Base-by-base conservation (phyloP, 2,329 filamentous ascomycete species). In the Tolypocladium cylindrosporum region DNA sequence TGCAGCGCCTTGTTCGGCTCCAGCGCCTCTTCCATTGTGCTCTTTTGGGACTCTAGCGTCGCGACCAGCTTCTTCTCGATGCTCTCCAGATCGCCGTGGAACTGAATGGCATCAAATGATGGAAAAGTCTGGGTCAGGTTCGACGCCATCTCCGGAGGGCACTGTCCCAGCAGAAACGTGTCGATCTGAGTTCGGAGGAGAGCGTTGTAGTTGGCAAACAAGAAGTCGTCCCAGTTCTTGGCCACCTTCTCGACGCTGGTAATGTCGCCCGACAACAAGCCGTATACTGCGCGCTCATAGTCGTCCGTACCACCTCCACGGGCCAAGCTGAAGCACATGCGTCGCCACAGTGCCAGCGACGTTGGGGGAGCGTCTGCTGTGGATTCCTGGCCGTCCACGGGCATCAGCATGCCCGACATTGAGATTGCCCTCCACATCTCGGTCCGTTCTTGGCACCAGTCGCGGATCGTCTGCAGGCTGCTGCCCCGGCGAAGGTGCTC, bases 201-300 rank as follows among this genome's bases (percentile, higher is more conserved):
- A n/a, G 89, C 86, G 67, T 95, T 97, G 76, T 94, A 94, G 69
- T 92, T 86, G 41, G 88, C 86, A 71, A 94, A 96, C 21, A 97
- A 79, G 65, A 87, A 85, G 67, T 97, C 93, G 64, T 96, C 90
- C 87, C 91, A 95, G 27, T 81, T 85, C 55, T 82, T 79, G 68
- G 90, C 91, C 43, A 93, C 85, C 62, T 84, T 83, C 67, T 90
- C 85, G 13, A 95, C 90, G 55, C 88, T 89, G 42, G 82, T 75
- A 55, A 91, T 81, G 67, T 97, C 91, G 55, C 94, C 94, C 48
- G 89, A 88, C n/a, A 99, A 79, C 14, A 97, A 75, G 36, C 91
- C 93, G 68, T 96, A 97, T 0, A 96, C 91, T 21, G 93, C 94
- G 57, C 86, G 84, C 73, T 99, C 91, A 66, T 91, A 93, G 55